These are phyloP conservation scores for Lyophyllum decastes DNA, from an alignment of 768 basidiomycete species.

Conservation along the genomic window DNA sequence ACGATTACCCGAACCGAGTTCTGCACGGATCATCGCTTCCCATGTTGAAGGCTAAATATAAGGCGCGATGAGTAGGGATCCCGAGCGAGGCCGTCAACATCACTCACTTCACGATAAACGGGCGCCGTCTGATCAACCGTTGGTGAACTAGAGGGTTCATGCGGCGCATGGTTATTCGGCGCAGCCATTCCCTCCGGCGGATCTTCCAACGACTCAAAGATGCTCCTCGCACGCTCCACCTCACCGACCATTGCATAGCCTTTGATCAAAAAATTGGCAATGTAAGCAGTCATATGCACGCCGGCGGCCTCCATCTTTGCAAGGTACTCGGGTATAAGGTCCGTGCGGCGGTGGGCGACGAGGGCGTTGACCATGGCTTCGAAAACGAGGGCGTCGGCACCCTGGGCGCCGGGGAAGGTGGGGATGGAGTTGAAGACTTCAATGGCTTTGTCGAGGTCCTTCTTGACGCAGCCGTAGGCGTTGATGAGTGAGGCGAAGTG, in stretches of 20 bases:
- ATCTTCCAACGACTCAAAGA: constrained; percentile 84
- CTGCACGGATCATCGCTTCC: constrained; percentile 94
- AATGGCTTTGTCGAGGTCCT: constrained; percentile 77
- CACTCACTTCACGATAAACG: constrained; percentile 79
- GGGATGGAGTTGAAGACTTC: constrained; percentile 76
- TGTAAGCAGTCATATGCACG: constrained; percentile 93
- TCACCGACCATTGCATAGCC: constrained; percentile 68
- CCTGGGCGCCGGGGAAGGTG: constrained; percentile 45
- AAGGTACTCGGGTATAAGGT: constrained; percentile 72
- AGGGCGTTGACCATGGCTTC: constrained; percentile 90
- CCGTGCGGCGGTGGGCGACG: constrained; percentile 74
- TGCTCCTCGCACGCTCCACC: constrained; percentile 66
- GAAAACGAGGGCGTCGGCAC: constrained; percentile 84
- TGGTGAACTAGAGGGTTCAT: constrained; percentile 44
- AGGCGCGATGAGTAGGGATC: background rate
- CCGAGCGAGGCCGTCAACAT: background rate
- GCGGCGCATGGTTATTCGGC: constrained; percentile 81
- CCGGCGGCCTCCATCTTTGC: constrained; percentile 58
- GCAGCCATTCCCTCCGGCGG: constrained; percentile 86
- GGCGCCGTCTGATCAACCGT: constrained; percentile 48
- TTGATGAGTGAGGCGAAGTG: constrained; percentile 86
- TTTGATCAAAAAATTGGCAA: constrained; percentile 84
- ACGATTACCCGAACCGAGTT: constrained; percentile 77
- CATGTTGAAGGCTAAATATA: constrained; percentile 77
- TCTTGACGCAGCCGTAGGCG: constrained; percentile 79